Conservation (phyloP, 1,139 yeast genomes). For the Kurtzmaniella quercitrusa region DNA sequence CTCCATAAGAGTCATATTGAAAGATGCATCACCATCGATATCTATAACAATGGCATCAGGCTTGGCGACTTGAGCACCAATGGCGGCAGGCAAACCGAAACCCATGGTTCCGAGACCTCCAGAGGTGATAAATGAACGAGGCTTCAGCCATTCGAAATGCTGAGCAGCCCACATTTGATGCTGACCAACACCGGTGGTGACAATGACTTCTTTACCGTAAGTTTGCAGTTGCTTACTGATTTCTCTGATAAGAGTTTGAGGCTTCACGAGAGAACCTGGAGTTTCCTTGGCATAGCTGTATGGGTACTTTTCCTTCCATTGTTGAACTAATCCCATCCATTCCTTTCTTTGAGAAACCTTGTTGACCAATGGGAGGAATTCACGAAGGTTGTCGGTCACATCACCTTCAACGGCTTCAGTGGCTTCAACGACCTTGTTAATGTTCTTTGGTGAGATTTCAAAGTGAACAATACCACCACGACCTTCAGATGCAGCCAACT, state of each 20-base stretch:
- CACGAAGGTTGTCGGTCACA: conserved; percentile 71
- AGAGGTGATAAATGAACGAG: conserved; percentile 90
- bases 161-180: conserved; percentile 99
- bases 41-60: conserved; percentile 95
- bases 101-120: conserved; percentile 99
- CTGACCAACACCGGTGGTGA: conserved; percentile 98
- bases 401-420: conserved; percentile 98
- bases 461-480: conserved; percentile 97
- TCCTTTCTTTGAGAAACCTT: conserved; percentile 61
- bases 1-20: conserved; percentile 95
- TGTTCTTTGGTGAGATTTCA: conserved; percentile 93
- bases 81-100: conserved; percentile 93
- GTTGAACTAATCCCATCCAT: conserved; percentile 71
- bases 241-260: conserved; percentile 84
- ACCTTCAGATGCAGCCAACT: conserved; percentile 77
- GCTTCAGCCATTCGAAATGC: conserved; percentile 87
- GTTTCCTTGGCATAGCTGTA: conserved; percentile 74
- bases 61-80: conserved; percentile 95
- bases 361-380: conserved; percentile 67
- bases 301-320: conserved; percentile 87
- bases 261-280: conserved; percentile 80
- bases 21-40: conserved; percentile 97
- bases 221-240: conserved; percentile 68
- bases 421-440: conserved; percentile 95
- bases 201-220: conserved; percentile 71